phyloP scores from a whole-genome alignment of 2,329 filamentous ascomycete species.

The Blumeriella jaapii region DNA sequence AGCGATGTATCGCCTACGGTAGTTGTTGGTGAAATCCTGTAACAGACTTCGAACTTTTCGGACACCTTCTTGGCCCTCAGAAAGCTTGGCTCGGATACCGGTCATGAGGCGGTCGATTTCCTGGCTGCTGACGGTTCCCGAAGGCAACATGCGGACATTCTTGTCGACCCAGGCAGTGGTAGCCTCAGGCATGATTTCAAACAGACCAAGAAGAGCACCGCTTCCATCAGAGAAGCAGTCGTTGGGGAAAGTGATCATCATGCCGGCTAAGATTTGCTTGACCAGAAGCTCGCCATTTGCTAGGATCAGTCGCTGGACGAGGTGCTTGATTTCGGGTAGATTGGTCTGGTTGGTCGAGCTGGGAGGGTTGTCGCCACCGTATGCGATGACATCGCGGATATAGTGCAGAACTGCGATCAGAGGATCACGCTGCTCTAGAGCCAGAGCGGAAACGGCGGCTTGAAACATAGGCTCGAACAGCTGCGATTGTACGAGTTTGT shows the following conservation, averaged over 20 bases:
- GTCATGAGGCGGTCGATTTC: slow-evolving; percentile 73
- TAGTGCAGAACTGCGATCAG: slow-evolving; percentile 88
- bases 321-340: slow-evolving; percentile 60
- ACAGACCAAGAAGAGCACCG: slow-evolving; percentile 79
- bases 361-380: slow-evolving; percentile 65
- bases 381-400: slow-evolving; percentile 79
- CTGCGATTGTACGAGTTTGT: slow-evolving; percentile 66
- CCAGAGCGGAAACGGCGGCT: slow-evolving; percentile 75
- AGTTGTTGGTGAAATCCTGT: slow-evolving; percentile 94
- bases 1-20: slow-evolving; percentile 88
- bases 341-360: slow-evolving; percentile 44
- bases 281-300: slow-evolving; percentile 66
- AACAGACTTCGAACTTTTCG: slow-evolving; percentile 74
- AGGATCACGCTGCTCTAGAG: slow-evolving; percentile 83
- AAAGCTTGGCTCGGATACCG: slow-evolving; percentile 70
- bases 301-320: slow-evolving; percentile 61
- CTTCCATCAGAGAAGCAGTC: slow-evolving; percentile 94
- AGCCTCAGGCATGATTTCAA: slow-evolving; percentile 73
- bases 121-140: slow-evolving; percentile 65
- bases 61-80: slow-evolving; percentile 46
- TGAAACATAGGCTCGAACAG: slow-evolving; percentile 77
- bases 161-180: slow-evolving; percentile 72
- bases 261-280: slow-evolving; percentile 84
- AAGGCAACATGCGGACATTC: slow-evolving; percentile 74
- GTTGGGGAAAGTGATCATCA: slow-evolving; percentile 98